These are phyloP conservation scores for Sedum album DNA, from an alignment of 164 flowering plant genomes.

Conservation along the genomic window DNA sequence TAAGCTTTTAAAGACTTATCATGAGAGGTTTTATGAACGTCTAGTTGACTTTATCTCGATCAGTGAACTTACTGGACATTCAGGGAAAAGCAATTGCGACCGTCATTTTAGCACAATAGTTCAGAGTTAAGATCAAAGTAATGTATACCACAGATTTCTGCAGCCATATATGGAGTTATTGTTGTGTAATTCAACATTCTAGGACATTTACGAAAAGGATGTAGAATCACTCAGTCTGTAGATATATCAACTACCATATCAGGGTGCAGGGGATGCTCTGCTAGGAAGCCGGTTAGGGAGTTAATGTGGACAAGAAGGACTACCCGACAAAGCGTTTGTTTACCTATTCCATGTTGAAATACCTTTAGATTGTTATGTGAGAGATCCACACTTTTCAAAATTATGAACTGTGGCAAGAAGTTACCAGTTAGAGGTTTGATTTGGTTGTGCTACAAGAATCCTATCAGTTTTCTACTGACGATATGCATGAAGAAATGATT, in stretches of 20 bases:
- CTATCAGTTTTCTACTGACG: not conserved
- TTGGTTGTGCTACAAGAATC: not conserved
- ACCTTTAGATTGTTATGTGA: not conserved
- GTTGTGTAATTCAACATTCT: not conserved
- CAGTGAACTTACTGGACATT: too few relatives aligned
- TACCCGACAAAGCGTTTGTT: not conserved
- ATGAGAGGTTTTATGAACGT: not conserved
- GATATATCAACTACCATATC: not conserved
- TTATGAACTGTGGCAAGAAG: not conserved
- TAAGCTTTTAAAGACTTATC: not conserved
- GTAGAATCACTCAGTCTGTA: conserved; percentile 2
- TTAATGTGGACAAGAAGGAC: not conserved
- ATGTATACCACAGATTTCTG: not conserved
- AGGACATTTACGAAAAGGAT: not conserved
- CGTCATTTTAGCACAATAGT: not conserved
- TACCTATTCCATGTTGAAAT: not conserved
- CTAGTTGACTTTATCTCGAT: conserved; percentile 2
- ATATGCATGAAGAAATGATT: too few relatives aligned
- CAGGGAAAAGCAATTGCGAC: too few relatives aligned
- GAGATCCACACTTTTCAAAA: not conserved
- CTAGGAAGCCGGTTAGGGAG: not conserved
- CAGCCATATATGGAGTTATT: not conserved
- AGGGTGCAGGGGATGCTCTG: not conserved
- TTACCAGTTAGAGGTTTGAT: not conserved
- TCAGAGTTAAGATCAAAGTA: not conserved